phyloP scores from a whole-genome alignment of 345 rosid species.

The Ailanthus altissimus region DNA sequence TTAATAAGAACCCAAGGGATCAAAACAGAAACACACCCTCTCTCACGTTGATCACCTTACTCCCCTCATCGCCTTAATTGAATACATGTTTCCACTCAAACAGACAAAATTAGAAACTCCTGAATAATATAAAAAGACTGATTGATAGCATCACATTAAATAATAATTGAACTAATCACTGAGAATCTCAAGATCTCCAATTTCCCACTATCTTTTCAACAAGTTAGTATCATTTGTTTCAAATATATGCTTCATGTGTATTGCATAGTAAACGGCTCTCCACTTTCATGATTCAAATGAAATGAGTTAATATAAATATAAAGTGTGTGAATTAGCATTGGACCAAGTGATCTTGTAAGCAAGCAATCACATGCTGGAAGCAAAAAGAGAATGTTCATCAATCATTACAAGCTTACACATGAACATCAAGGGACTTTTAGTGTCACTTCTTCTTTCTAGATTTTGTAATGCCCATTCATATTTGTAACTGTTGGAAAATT shows the following conservation, averaged over 20 bases:
- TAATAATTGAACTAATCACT: background rate
- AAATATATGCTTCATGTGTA: conserved; percentile 3
- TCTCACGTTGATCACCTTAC: no score
- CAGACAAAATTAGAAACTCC: no score
- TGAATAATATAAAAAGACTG: background rate
- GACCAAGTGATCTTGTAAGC: background rate
- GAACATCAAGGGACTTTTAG: no score
- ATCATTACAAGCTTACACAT: no score
- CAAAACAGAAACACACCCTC: background rate
- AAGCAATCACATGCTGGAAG: no score
- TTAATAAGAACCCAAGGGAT: background rate
- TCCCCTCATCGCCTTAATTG: no score
- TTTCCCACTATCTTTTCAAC: no score
- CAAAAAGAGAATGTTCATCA: no score
- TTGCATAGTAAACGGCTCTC: background rate
- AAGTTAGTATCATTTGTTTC: background rate
- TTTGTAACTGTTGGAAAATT: no score
- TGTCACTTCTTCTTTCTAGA: no score
- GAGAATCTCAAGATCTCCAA: background rate
- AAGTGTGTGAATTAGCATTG: background rate
- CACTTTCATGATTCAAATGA: background rate
- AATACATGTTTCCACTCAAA: no score
- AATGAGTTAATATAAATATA: background rate
- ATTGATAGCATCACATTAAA: background rate
- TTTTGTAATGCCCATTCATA: no score